Evolutionary conservation across 2,329 filamentous ascomycete genomes (phyloP).

Genomic region (Stromatinia cepivora): DNA sequence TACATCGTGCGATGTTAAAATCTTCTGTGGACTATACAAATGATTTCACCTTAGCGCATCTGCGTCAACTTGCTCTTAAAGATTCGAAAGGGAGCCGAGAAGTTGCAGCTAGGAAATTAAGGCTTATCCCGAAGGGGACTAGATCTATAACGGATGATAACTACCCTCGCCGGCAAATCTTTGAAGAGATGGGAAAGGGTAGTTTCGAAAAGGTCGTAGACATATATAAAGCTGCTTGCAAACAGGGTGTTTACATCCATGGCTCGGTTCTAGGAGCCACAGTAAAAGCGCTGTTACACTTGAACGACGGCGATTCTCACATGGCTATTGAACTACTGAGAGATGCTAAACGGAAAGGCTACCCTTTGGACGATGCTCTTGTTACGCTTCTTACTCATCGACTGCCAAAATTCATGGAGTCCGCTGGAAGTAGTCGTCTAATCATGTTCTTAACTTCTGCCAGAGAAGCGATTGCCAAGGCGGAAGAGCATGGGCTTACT

Average conservation of each 20-base stretch:
- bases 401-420: slow-evolving; percentile 25
- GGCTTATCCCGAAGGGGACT: background rate
- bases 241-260: slow-evolving; percentile 21
- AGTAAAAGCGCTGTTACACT: slow-evolving; percentile 34
- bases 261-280: slow-evolving; percentile 28
- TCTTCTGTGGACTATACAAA: slow-evolving; percentile 20
- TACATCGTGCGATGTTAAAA: slow-evolving; percentile 30
- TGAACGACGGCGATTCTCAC: slow-evolving; percentile 23
- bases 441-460: slow-evolving; percentile 20
- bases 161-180: slow-evolving; percentile 30
- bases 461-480: slow-evolving; percentile 26
- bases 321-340: slow-evolving; percentile 32
- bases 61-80: slow-evolving; percentile 30
- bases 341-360: slow-evolving; percentile 29
- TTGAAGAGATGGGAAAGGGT: slow-evolving; percentile 27
- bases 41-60: slow-evolving; percentile 29
- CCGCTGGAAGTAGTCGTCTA: slow-evolving; percentile 16
- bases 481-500: slow-evolving; percentile 31
- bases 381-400: slow-evolving; percentile 35
- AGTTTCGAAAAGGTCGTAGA: slow-evolving; percentile 30
- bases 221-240: slow-evolving; percentile 34
- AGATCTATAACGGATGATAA: slow-evolving; percentile 18
- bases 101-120: slow-evolving; percentile 20
- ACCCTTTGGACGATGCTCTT: slow-evolving; percentile 30
- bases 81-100: slow-evolving; percentile 16